Conservation (phyloP, 225 moss, liverwort and hornwort genomes). For the Pseudoscleropodium purum region DNA sequence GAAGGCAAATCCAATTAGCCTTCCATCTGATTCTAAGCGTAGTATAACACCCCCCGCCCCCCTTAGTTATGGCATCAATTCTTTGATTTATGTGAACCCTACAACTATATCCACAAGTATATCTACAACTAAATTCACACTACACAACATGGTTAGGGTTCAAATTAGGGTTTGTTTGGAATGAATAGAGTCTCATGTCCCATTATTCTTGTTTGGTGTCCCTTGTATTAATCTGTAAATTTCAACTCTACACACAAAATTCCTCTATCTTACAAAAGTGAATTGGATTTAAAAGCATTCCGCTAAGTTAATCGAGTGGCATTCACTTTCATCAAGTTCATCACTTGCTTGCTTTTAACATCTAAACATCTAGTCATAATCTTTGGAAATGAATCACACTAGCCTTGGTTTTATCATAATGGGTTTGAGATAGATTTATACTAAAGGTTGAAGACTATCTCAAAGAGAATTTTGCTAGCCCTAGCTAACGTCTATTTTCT, state of each 20-base stretch:
- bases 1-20: no score
- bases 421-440: neutral
- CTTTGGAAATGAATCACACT: neutral
- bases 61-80: no score
- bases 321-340: neutral
- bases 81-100: no score
- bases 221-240: neutral
- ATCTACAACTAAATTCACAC: no score
- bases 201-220: no score
- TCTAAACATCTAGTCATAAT: no score
- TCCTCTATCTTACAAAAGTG: neutral
- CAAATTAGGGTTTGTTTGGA: no score
- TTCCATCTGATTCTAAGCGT: no score
- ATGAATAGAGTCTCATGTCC: no score
- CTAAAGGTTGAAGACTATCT: neutral
- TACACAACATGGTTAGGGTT: no score
- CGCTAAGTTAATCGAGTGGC: rapidly evolving
- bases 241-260: neutral
- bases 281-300: neutral
- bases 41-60: no score
- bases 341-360: rapidly evolving
- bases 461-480: neutral
- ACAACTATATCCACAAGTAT: no score
- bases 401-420: neutral
- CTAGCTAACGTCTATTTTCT: rapidly evolving